Percentiles rank a stretch among this genome's conserved stretches.
These are phyloP conservation scores for Nannochloropsis gaditana DNA, from an alignment of 108 stramenopile genomes.

Conservation along the genomic window DNA sequence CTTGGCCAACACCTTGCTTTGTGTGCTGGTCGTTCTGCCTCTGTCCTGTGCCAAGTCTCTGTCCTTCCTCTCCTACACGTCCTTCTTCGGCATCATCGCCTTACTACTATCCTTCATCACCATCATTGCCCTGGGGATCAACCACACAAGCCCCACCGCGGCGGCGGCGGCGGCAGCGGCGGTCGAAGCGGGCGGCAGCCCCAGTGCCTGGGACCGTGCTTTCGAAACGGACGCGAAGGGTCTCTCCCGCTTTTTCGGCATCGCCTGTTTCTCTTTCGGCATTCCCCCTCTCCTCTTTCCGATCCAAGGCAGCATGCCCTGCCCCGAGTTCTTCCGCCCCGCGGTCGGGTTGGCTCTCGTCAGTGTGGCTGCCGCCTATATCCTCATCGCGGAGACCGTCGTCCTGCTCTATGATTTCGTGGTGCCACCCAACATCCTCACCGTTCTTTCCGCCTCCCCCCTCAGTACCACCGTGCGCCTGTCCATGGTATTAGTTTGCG, in stretches of 20 bases:
- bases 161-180: background rate
- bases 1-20: background rate
- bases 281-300: background rate
- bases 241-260: background rate
- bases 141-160: background rate
- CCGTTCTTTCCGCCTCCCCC: background rate
- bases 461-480: background rate
- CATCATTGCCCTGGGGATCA: background rate
- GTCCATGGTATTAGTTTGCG: conserved; percentile 34
- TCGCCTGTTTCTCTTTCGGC: background rate
- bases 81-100: background rate
- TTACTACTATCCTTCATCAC: conserved; percentile 4
- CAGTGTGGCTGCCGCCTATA: background rate
- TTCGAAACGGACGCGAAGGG: background rate
- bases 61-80: background rate
- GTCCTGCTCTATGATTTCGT: background rate
- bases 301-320: background rate
- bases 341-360: conserved; percentile 1
- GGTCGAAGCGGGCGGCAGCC: background rate
- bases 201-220: background rate
- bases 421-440: background rate
- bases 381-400: background rate
- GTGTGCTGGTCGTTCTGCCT: background rate
- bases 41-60: conserved; percentile 10
- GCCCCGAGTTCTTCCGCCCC: background rate